These are phyloP conservation scores for Leucosporidium scottii DNA, from an alignment of 768 basidiomycete genomes.

Conservation along the genomic window DNA sequence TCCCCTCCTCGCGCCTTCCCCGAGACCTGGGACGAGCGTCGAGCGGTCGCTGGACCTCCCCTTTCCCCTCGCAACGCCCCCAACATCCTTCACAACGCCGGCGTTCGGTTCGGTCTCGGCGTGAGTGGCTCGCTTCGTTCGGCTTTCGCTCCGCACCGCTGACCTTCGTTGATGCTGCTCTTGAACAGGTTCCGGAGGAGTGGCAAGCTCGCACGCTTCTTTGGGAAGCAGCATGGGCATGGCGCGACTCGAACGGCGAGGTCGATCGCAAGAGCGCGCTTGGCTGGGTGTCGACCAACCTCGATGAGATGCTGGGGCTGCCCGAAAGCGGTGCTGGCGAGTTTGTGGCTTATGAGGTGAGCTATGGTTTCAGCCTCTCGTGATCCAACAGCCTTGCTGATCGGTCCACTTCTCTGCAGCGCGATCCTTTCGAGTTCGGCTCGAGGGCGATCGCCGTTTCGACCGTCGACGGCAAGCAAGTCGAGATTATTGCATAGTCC, in stretches of 20 bases:
- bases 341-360: constrained; percentile 25
- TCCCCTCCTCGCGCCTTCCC: constrained; percentile 43
- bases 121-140: constrained; percentile 38
- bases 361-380: too few relatives aligned
- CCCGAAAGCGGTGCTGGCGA: constrained; percentile 12
- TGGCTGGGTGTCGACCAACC: constrained; percentile 52
- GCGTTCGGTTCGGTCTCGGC: constrained; percentile 67
- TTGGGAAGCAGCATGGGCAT: constrained; percentile 67
- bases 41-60: constrained; percentile 58
- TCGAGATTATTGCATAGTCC: constrained; percentile 5
- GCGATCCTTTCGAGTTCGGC: constrained; percentile 29
- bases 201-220: constrained; percentile 70
- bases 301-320: constrained; percentile 53
- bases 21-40: constrained; percentile 15
- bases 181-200: constrained; percentile 52
- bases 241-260: constrained; percentile 44
- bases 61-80: constrained; percentile 57
- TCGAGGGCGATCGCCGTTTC: constrained; percentile 16
- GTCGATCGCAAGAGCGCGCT: constrained; percentile 50
- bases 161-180: background rate
- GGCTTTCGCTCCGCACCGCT: background rate
- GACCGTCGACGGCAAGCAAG: background rate
- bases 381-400: too few relatives aligned
- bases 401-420: background rate
- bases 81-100: constrained; percentile 56